phyloP scores from a whole-genome alignment of 2,329 filamentous ascomycete genomes.

The Penicillium sp. region DNA sequence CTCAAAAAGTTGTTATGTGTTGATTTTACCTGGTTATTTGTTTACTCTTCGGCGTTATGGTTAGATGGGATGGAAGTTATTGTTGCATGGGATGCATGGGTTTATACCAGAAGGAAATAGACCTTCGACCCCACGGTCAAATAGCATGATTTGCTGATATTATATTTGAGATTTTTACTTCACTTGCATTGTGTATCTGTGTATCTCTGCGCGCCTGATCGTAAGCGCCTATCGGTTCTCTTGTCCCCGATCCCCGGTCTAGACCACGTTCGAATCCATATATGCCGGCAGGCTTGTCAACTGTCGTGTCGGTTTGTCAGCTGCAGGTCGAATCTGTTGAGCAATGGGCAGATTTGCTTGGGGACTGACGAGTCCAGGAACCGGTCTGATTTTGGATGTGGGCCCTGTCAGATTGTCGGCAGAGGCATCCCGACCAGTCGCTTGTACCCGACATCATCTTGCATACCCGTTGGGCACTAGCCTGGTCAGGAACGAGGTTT shows the following conservation, averaged over 20 bases:
- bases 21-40: slow-evolving; percentile 12
- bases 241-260: slow-evolving; percentile 5
- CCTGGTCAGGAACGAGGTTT: slow-evolving; percentile 11
- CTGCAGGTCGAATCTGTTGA: slow-evolving; percentile 11
- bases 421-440: slow-evolving; percentile 9
- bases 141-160: slow-evolving; percentile 22
- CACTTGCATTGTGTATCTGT: not conserved
- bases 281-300: not conserved
- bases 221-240: slow-evolving; percentile 6
- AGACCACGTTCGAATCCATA: slow-evolving; percentile 7
- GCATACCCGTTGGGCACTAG: slow-evolving; percentile 22
- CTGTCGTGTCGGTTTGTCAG: slow-evolving; percentile 10
- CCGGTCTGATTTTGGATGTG: slow-evolving; percentile 17
- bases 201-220: slow-evolving; percentile 2
- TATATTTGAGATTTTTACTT: slow-evolving; percentile 9
- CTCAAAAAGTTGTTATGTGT: slow-evolving; percentile 4
- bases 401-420: slow-evolving; percentile 12
- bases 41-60: slow-evolving; percentile 35
- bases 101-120: slow-evolving; percentile 43
- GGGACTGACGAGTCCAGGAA: slow-evolving; percentile 21
- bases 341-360: slow-evolving; percentile 28
- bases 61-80: slow-evolving; percentile 37
- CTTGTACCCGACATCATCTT: slow-evolving; percentile 19
- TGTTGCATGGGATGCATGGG: slow-evolving; percentile 35
- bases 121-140: slow-evolving; percentile 40